These are phyloP conservation scores for Fraxinus pennsylvanica DNA, from an alignment of 257 asterid genomes.

Conservation along the genomic window DNA sequence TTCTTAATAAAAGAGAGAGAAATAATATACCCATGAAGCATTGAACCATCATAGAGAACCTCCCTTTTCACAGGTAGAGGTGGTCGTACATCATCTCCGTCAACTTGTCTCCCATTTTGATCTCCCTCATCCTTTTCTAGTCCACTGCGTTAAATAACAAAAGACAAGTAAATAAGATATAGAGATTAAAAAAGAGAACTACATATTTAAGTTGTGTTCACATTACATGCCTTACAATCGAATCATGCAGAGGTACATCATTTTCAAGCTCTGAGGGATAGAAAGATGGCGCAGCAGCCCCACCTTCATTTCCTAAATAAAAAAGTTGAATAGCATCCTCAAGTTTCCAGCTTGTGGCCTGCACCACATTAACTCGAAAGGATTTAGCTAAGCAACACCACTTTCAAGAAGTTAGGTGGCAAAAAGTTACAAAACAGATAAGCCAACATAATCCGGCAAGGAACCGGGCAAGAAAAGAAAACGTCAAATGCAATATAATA, in stretches of 20 bases:
- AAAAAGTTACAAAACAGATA: neutral
- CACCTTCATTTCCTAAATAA: slow-evolving; percentile 79
- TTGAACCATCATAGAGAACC: slow-evolving; percentile 73
- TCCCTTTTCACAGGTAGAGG: slow-evolving; percentile 97
- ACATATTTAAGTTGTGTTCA: slow-evolving; percentile 11
- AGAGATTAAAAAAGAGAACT: slow-evolving; percentile 13
- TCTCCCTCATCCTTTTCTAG: slow-evolving; percentile 43
- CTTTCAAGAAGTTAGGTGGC: neutral
- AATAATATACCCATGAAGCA: slow-evolving; percentile 62
- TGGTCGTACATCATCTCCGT: slow-evolving; percentile 68
- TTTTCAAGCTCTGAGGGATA: slow-evolving; percentile 45
- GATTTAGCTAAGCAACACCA: neutral
- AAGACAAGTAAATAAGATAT: slow-evolving; percentile 8
- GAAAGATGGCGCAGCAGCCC: slow-evolving; percentile 39
- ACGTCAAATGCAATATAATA: neutral
- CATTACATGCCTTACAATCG: slow-evolving; percentile 52
- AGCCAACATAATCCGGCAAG: neutral
- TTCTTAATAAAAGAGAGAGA: neutral
- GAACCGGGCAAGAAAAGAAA: neutral
- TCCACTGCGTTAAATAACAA: slow-evolving; percentile 41
- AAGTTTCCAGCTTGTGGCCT: slow-evolving; percentile 99
- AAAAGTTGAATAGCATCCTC: slow-evolving; percentile 98
- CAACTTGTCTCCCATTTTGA: slow-evolving; percentile 44
- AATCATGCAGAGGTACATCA: slow-evolving; percentile 45
- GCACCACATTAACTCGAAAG: slow-evolving; percentile 20